phyloP scores from a whole-genome alignment of 805 yeast genomes.

The Pichia heedii region DNA sequence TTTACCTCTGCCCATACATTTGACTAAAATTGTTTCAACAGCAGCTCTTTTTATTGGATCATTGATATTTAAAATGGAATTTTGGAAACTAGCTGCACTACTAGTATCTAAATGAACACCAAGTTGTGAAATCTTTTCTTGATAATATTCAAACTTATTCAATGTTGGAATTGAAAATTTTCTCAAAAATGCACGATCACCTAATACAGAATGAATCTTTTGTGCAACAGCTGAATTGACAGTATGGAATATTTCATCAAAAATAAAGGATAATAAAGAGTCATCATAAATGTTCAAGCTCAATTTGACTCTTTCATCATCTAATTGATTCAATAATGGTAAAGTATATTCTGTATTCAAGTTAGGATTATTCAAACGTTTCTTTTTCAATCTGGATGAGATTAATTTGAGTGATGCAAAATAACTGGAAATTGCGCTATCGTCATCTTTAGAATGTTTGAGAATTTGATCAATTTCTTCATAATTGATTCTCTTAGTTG shows the following conservation, averaged over 20 bases:
- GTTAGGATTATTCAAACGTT: conserved; percentile 44
- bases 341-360: conserved; percentile 44
- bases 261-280: conserved; percentile 44
- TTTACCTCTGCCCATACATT: conserved; percentile 78
- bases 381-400: conserved; percentile 61
- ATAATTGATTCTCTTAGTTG: conserved; percentile 49
- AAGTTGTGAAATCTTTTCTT: conserved; percentile 55
- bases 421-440: conserved; percentile 53
- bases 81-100: conserved; percentile 60
- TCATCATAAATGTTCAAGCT: conserved; percentile 65
- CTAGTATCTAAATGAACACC: conserved; percentile 68
- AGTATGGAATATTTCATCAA: conserved; percentile 70
- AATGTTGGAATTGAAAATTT: conserved; percentile 80
- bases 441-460: conserved; percentile 21
- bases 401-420: conserved; percentile 55
- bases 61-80: conserved; percentile 55
- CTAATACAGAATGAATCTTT: conserved; percentile 61
- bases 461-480: conserved; percentile 48
- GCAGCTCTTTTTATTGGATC: conserved; percentile 59
- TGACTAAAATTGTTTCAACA: conserved; percentile 68
- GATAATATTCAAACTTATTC: conserved; percentile 71
- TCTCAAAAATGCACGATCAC: conserved; percentile 76
- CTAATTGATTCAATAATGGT: conserved; percentile 68
- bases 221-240: conserved; percentile 85
- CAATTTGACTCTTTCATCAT: conserved; percentile 72